A percentile compares a stretch with the other conserved stretches of the same genome.
Conservation (phyloP, 2,329 filamentous ascomycete species). For the Phyllosticta capitalensis region DNA sequence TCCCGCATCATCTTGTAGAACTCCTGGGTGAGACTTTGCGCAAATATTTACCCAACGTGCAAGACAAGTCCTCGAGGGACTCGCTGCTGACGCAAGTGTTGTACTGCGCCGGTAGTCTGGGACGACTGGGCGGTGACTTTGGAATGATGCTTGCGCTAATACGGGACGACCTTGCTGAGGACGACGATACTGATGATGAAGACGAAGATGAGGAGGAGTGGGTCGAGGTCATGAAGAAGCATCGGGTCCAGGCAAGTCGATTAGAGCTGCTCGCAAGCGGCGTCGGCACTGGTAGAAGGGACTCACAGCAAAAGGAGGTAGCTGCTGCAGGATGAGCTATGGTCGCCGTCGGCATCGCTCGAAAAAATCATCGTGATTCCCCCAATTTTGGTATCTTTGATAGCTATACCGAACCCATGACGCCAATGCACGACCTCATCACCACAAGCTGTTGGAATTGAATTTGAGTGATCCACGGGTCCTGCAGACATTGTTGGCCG, state of each 20-base stretch:
- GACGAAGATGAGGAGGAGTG: conserved; percentile 52
- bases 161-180: conserved; percentile 40
- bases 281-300: conserved; percentile 25
- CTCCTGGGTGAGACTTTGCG: conserved; percentile 70
- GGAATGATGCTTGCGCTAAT: conserved; percentile 69
- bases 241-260: conserved; percentile 72
- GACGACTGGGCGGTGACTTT: conserved; percentile 85
- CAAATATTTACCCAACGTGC: conserved; percentile 69
- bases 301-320: background rate
- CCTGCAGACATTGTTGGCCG: no score
- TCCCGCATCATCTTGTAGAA: conserved; percentile 72
- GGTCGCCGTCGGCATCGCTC: background rate
- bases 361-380: background rate
- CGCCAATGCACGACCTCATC: background rate
- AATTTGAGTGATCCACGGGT: no score
- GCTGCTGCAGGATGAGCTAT: background rate
- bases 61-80: conserved; percentile 70
- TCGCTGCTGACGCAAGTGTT: conserved; percentile 86
- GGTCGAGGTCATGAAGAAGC: conserved; percentile 82
- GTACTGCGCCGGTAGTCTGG: conserved; percentile 86
- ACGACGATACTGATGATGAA: conserved; percentile 31
- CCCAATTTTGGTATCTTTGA: background rate
- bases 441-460: no score
- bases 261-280: conserved; percentile 48
- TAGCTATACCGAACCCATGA: background rate